These are phyloP conservation scores for Celoporthe dispersa DNA, from an alignment of 2,329 filamentous ascomycete genomes.

Conservation along the genomic window DNA sequence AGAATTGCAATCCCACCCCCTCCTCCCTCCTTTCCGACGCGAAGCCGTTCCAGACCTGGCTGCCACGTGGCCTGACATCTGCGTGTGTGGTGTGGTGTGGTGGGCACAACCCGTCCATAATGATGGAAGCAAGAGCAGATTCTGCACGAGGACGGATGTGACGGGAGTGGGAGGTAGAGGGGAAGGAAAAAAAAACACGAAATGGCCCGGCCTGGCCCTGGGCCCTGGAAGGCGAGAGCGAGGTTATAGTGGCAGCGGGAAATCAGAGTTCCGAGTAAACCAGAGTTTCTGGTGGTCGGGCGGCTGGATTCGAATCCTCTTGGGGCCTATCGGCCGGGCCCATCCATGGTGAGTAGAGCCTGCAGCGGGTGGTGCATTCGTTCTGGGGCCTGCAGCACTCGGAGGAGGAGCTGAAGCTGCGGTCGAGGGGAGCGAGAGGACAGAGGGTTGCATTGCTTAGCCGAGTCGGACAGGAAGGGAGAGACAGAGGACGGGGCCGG, in stretches of 20 bases:
- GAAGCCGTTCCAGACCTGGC: constrained; percentile 7
- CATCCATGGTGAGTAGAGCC: background rate
- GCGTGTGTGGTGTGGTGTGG: background rate
- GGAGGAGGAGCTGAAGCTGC: background rate
- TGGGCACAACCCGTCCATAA: background rate
- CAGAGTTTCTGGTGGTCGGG: background rate
- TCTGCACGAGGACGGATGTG: background rate
- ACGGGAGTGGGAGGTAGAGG: background rate
- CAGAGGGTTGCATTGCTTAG: constrained; percentile 12
- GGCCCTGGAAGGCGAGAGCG: background rate
- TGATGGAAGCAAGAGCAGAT: background rate
- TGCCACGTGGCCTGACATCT: constrained; percentile 7
- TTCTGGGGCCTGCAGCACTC: background rate
- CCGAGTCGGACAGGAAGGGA: background rate
- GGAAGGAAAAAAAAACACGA: too few relatives aligned
- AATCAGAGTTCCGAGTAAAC: background rate
- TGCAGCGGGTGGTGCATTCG: background rate
- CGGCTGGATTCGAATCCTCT: background rate
- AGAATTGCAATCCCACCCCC: background rate
- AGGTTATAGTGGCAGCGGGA: background rate
- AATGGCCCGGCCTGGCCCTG: background rate
- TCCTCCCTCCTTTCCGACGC: too few relatives aligned
- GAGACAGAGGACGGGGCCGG: background rate
- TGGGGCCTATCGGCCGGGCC: background rate
- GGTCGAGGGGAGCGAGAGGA: background rate